Base-by-base conservation (phyloP, 805 yeast species). In the Komagataella pseudopastoris region DNA sequence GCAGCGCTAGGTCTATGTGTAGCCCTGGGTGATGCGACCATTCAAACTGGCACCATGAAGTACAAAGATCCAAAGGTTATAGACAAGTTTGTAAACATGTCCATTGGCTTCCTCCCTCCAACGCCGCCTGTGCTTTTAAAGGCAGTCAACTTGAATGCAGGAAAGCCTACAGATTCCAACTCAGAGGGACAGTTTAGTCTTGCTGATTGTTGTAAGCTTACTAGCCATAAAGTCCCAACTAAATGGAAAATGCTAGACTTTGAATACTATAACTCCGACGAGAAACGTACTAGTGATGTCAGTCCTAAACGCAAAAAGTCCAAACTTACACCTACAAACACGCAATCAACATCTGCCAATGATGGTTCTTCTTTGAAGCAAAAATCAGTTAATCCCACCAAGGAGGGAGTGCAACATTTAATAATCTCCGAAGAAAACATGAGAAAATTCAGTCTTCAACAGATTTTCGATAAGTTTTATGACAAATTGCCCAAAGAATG, bases 1-100 rank as follows among this genome's bases (percentile, higher is more conserved):
- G 70, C 75, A 2, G 81, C 88, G 0, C 66, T 88, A 58, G 79
- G 77, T 62, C 83, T 80, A 7, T 74, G 81, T 43, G 74, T 78
- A 1, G 65, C 79, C 14, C 62, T 85, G 47, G 83, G 81, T 6
- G 87, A 83, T 30, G 39, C 39, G 5, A 30, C 39, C 10, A 30
- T 30, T 5, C 39, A 30, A 8, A 30, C 39, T 4, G 39, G 39
- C 10, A 30, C 39, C 39, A 30, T 30, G 39, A 30, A 30, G 10
- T 30, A 30, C 39, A 30, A 30, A 30, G 39, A 30, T 6, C 14
- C 39, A 30, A 30, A 30, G 14, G 39, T 69, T 10, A 77, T 75
- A 54, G 66, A 70, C 48, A 69, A 72, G 52, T 66, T 82, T 8
- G 63, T 83, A 49, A 71, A 75, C 45, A 65, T 86, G 63, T 72